phyloP scores from a whole-genome alignment of 2,329 filamentous ascomycete species.

The Aspergillus phoenicis region DNA sequence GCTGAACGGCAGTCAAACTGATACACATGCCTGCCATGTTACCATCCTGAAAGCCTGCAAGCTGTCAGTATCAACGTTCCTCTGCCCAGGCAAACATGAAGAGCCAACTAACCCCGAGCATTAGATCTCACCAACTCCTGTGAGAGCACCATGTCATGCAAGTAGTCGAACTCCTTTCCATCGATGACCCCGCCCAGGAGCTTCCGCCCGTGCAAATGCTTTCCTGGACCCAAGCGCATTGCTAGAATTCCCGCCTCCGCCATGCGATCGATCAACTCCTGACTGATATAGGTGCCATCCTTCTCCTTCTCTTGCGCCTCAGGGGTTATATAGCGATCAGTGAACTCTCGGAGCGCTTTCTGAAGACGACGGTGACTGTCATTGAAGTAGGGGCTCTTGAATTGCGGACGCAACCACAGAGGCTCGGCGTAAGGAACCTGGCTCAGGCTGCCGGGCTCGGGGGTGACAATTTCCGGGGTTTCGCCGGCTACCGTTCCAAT shows the following conservation, averaged over 20 bases:
- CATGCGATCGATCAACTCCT: slow-evolving; percentile 76
- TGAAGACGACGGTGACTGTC: slow-evolving; percentile 71
- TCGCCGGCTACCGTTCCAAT: slow-evolving; percentile 77
- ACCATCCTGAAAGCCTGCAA: slow-evolving; percentile 72
- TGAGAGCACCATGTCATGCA: slow-evolving; percentile 75
- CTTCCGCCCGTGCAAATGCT: slow-evolving; percentile 72
- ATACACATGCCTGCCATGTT: slow-evolving; percentile 88
- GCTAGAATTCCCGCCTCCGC: slow-evolving; percentile 72
- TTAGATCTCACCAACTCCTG: slow-evolving; percentile 74
- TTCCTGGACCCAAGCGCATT: slow-evolving; percentile 81
- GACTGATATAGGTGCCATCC: slow-evolving; percentile 69
- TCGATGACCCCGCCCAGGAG: slow-evolving; percentile 70
- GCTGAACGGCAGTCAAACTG: slow-evolving; percentile 74
- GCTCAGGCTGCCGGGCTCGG: slow-evolving; percentile 70
- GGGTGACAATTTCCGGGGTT: slow-evolving; percentile 71
- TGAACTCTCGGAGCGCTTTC: slow-evolving; percentile 71
- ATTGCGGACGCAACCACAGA: slow-evolving; percentile 75
- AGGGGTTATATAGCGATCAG: slow-evolving; percentile 69
- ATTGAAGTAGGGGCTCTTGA: slow-evolving; percentile 78
- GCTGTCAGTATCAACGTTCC: background rate
- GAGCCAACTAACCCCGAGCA: slow-evolving; percentile 55
- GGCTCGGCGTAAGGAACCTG: slow-evolving; percentile 82
- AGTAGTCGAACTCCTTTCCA: slow-evolving; percentile 82
- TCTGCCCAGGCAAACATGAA: background rate
- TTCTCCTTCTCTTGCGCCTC: slow-evolving; percentile 77